A percentile compares a stretch with the other conserved stretches of the same genome.
Evolutionary conservation across 2,329 filamentous ascomycete species (phyloP).

Genomic region (Pezicula radicicola): DNA sequence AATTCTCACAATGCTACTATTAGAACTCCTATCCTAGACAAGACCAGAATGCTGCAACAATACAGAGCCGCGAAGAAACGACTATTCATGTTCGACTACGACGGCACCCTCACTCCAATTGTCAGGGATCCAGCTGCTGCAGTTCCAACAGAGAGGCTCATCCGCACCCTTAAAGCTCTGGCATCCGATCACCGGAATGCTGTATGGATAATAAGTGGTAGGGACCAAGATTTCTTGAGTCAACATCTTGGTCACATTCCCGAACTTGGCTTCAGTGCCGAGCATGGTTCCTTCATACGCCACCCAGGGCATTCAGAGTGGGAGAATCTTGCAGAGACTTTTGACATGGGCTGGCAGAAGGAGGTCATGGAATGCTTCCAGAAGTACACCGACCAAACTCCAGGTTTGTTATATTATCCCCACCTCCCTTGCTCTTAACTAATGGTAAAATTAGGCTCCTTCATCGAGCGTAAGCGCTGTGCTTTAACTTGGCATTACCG

Average conservation of each 20-base stretch:
- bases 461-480: constrained; percentile 91
- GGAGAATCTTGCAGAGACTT: constrained; percentile 83
- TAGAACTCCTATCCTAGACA: constrained; percentile 80
- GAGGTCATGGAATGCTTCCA: constrained; percentile 84
- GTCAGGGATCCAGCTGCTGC: constrained; percentile 88
- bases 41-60: constrained; percentile 64
- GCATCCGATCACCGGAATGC: constrained; percentile 78
- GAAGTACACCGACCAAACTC: constrained; percentile 81
- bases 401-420: constrained; percentile 51
- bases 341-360: constrained; percentile 89
- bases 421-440: constrained; percentile 12
- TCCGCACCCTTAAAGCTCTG: constrained; percentile 74
- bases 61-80: constrained; percentile 76
- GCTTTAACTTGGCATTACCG: constrained; percentile 98
- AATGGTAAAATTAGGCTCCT: constrained; percentile 57
- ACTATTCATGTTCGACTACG: constrained; percentile 98
- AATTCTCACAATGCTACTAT: constrained; percentile 72
- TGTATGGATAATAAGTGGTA: constrained; percentile 98
- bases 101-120: constrained; percentile 93
- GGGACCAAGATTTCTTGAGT: constrained; percentile 87
- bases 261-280: constrained; percentile 88
- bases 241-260: constrained; percentile 91
- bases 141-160: constrained; percentile 79
- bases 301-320: constrained; percentile 73
- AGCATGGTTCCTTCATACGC: constrained; percentile 94